phyloP scores from a whole-genome alignment of 1,139 yeast genomes.

The Scheffersomyces illinoinensis region DNA sequence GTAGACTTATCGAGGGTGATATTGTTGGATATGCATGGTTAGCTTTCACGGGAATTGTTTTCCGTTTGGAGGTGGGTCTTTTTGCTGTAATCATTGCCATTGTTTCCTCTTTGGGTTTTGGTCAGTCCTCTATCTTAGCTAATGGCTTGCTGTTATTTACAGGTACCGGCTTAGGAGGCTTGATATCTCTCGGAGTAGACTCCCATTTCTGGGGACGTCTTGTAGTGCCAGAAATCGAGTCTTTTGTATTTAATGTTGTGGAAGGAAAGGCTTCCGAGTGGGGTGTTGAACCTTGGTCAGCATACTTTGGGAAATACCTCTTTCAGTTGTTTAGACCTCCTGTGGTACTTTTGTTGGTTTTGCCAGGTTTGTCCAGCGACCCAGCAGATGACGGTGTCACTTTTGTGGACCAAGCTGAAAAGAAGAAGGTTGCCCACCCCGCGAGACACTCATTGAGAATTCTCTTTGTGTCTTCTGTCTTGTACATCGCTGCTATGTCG shows the following conservation, averaged over 20 bases:
- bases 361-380: conserved; percentile 44
- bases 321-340: conserved; percentile 66
- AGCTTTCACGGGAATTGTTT: conserved; percentile 65
- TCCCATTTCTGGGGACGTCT: conserved; percentile 70
- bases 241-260: conserved; percentile 73
- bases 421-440: conserved; percentile 37
- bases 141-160: conserved; percentile 41
- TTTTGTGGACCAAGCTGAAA: conserved; percentile 20
- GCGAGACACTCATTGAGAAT: conserved; percentile 38
- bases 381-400: conserved; percentile 29
- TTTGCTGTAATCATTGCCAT: conserved; percentile 50
- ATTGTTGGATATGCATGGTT: conserved; percentile 57
- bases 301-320: conserved; percentile 57
- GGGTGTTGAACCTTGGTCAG: conserved; percentile 78
- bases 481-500: conserved; percentile 65
- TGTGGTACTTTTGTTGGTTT: conserved; percentile 46
- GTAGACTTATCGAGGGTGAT: conserved; percentile 52
- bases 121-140: conserved; percentile 41
- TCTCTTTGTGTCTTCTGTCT: conserved; percentile 42
- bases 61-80: conserved; percentile 72
- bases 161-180: conserved; percentile 59
- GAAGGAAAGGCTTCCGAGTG: conserved; percentile 72
- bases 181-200: conserved; percentile 57
- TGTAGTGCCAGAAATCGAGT: conserved; percentile 69
- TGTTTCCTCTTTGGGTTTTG: conserved; percentile 42